Conservation (phyloP, 805 yeast species). For the Barnettozyma siamensis region DNA sequence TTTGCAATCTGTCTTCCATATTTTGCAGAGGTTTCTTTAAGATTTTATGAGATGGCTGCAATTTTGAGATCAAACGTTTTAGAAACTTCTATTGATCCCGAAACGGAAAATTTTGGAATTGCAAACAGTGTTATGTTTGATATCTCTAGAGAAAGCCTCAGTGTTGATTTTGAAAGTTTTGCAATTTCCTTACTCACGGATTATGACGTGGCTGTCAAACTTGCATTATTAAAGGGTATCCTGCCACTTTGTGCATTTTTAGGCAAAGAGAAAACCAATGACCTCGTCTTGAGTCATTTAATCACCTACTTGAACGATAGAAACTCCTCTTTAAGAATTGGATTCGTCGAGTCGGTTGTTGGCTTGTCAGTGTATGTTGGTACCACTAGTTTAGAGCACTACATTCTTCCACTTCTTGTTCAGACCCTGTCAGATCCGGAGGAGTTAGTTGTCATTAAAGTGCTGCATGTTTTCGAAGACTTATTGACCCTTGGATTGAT, state of each 20-base stretch:
- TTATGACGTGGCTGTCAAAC: constrained; percentile 54
- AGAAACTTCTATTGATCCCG: constrained; percentile 37
- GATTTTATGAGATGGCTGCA: constrained; percentile 57
- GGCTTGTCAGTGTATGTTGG: constrained; percentile 80
- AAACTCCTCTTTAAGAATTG: constrained; percentile 57
- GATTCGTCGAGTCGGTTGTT: constrained; percentile 66
- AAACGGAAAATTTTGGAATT: constrained; percentile 35
- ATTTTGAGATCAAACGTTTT: constrained; percentile 36
- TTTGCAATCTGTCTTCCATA: constrained; percentile 71
- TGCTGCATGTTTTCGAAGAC: constrained; percentile 52
- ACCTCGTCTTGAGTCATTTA: constrained; percentile 80
- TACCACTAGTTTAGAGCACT: constrained; percentile 75
- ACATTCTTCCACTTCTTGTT: constrained; percentile 74
- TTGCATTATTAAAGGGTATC: constrained; percentile 65
- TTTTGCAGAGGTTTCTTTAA: constrained; percentile 58
- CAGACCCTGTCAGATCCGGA: constrained; percentile 84
- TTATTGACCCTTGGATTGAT: constrained; percentile 54
- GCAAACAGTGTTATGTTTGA: constrained; percentile 30
- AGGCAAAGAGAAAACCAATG: constrained; percentile 85
- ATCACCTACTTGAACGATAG: constrained; percentile 87
- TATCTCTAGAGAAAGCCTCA: constrained; percentile 38
- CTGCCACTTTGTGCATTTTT: constrained; percentile 73
- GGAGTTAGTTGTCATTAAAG: constrained; percentile 70
- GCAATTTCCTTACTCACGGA: constrained; percentile 68
- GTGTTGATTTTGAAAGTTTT: constrained; percentile 57